Conservation (phyloP, 2,329 filamentous ascomycete genomes). For the Xylaria sp. region DNA sequence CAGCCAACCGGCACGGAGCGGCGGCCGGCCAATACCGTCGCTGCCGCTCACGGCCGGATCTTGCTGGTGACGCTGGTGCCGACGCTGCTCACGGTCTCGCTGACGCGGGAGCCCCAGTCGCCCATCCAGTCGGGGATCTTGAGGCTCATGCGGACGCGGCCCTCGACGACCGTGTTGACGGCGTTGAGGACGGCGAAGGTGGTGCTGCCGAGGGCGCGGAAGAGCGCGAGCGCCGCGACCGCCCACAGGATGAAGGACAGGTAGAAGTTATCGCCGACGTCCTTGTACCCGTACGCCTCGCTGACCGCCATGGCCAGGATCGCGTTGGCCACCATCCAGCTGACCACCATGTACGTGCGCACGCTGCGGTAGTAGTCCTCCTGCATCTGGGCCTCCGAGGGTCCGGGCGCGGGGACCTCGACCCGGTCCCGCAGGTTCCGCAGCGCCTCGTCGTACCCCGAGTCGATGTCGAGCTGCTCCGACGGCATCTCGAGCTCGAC, state of each 20-base stretch:
- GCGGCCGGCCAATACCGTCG: conserved; percentile 35
- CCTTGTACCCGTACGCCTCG: conserved; percentile 75
- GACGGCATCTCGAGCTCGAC: conserved; percentile 97
- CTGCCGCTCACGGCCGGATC: conserved; percentile 54
- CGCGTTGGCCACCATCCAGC: conserved; percentile 91
- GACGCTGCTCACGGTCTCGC: conserved; percentile 51
- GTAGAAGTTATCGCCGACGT: conserved; percentile 84
- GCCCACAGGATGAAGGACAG: conserved; percentile 91
- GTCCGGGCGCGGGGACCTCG: conserved; percentile 67
- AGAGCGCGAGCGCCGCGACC: conserved; percentile 83
- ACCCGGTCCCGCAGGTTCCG: conserved; percentile 93
- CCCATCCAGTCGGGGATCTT: conserved; percentile 51
- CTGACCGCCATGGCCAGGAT: conserved; percentile 91
- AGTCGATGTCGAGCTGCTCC: conserved; percentile 97
- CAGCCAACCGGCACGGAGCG: too few species aligned
- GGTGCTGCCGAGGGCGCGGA: conserved; percentile 80
- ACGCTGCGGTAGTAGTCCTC: conserved; percentile 99
- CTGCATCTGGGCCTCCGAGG: conserved; percentile 81
- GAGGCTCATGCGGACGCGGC: conserved; percentile 66
- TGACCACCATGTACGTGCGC: conserved; percentile 95
- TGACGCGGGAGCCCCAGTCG: conserved; percentile 50
- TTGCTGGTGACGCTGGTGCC: conserved; percentile 46
- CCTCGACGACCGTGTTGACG: conserved; percentile 84
- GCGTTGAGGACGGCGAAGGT: conserved; percentile 83
- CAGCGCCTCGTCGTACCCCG: conserved; percentile 93